phyloP scores from a whole-genome alignment of 768 basidiomycete genomes.

The Wakefieldia striispora region DNA sequence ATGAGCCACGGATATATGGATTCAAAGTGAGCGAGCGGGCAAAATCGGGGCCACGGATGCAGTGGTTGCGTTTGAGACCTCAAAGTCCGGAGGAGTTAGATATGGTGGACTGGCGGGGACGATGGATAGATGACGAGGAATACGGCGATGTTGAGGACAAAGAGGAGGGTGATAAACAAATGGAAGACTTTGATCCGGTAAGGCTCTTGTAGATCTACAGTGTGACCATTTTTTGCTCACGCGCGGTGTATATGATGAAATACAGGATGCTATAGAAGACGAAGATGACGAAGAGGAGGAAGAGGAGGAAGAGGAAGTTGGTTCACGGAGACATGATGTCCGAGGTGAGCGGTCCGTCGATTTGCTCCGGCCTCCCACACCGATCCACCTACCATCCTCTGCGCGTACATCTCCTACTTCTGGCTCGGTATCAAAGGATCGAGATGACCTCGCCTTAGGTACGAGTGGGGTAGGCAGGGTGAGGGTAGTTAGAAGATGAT shows the following conservation, averaged over 20 bases:
- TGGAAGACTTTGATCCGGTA: slow-evolving; percentile 88
- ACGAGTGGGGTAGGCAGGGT: slow-evolving; percentile 42
- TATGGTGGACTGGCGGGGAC: slow-evolving; percentile 84
- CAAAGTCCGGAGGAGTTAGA: slow-evolving; percentile 78
- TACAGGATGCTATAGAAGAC: slow-evolving; percentile 53
- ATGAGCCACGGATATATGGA: slow-evolving; percentile 91
- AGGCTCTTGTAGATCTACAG: slow-evolving; percentile 15
- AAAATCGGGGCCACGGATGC: slow-evolving; percentile 94
- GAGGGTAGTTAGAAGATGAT: slow-evolving; percentile 49
- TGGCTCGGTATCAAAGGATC: slow-evolving; percentile 45
- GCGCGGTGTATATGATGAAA: slow-evolving; percentile 1
- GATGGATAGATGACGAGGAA: slow-evolving; percentile 80
- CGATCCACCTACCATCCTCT: slow-evolving; percentile 41
- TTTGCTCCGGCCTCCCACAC: slow-evolving; percentile 38
- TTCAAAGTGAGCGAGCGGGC: slow-evolving; percentile 97
- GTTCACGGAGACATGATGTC: slow-evolving; percentile 26
- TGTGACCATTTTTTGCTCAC: slow-evolving; percentile 8
- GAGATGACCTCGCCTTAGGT: slow-evolving; percentile 33
- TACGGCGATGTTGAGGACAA: slow-evolving; percentile 64
- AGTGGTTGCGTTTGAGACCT: slow-evolving; percentile 90
- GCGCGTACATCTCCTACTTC: slow-evolving; percentile 53
- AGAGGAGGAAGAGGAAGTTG: slow-evolving; percentile 32
- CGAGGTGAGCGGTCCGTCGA: slow-evolving; percentile 38
- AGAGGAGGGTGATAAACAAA: slow-evolving; percentile 60
- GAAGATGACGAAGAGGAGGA: slow-evolving; percentile 59